These are phyloP conservation scores for Cyberlindnera americana DNA, from an alignment of 805 yeast genomes.

Conservation along the genomic window DNA sequence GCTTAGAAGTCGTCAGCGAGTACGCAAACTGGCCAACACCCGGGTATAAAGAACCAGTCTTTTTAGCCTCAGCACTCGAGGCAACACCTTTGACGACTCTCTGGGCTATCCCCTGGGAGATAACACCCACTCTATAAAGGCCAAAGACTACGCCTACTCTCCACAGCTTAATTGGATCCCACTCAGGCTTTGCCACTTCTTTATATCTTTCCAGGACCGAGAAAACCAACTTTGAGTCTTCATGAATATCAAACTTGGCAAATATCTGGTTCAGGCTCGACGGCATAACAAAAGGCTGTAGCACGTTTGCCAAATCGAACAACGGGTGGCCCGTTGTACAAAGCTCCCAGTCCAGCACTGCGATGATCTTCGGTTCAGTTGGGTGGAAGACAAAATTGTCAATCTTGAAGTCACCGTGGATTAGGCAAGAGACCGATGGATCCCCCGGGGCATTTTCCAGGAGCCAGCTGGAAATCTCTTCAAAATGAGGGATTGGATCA, in stretches of 20 bases:
- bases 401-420: conserved; percentile 64
- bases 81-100: conserved; percentile 50
- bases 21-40: conserved; percentile 30
- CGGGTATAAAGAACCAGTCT: conserved; percentile 33
- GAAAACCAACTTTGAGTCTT: conserved; percentile 13
- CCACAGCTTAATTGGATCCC: conserved; percentile 39
- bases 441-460: conserved; percentile 43
- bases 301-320: conserved; percentile 55
- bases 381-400: conserved; percentile 63
- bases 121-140: conserved; percentile 50
- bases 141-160: conserved; percentile 53
- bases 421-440: conserved; percentile 41
- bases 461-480: conserved; percentile 40
- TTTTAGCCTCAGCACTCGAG: conserved; percentile 46
- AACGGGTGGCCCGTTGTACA: conserved; percentile 64
- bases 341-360: conserved; percentile 64
- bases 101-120: conserved; percentile 61
- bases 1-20: conserved; percentile 4
- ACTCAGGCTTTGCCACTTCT: conserved; percentile 11
- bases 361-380: conserved; percentile 44
- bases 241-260: conserved; percentile 21
- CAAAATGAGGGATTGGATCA: conserved; percentile 46
- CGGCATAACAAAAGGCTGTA: conserved; percentile 52
- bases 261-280: conserved; percentile 32
- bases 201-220: conserved; percentile 21